Conservation (phyloP, 352 stramenopile species). For the Globisporangium recalcitrans region DNA sequence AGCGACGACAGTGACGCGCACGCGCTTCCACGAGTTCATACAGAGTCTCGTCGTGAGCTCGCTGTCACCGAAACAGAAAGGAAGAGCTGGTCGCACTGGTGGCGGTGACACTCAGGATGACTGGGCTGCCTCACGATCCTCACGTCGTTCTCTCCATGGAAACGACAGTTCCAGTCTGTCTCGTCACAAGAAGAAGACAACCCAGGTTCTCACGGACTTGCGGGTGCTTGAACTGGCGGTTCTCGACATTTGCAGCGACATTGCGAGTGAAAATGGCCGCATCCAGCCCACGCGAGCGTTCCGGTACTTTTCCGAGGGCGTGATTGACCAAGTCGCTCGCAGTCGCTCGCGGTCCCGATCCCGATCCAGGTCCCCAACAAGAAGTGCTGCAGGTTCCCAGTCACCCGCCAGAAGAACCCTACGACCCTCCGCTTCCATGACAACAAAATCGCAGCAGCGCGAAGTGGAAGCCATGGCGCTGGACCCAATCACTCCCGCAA, state of each 20-base stretch:
- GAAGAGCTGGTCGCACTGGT: neutral
- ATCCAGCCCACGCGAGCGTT: conserved; percentile 26
- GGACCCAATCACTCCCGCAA: conserved; percentile 32
- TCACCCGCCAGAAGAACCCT: neutral
- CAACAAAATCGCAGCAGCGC: conserved; percentile 5
- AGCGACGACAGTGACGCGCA: conserved; percentile 4
- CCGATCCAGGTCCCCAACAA: conserved; percentile 4
- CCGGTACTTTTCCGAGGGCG: conserved; percentile 22
- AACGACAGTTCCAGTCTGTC: neutral
- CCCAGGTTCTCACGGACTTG: conserved; percentile 22
- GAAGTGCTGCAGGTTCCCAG: conserved; percentile 1
- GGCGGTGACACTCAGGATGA: neutral
- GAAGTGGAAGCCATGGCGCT: conserved; percentile 17
- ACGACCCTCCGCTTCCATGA: conserved; percentile 1
- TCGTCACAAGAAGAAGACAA: neutral
- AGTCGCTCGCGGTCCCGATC: too few relatives aligned
- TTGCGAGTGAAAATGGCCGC: conserved; percentile 14
- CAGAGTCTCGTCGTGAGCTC: neutral
- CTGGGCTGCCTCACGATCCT: neutral
- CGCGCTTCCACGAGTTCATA: conserved; percentile 9
- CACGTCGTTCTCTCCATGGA: neutral
- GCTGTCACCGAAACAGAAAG: neutral
- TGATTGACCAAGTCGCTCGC: neutral
- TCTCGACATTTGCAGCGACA: conserved; percentile 24
- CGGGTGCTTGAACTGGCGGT: conserved; percentile 31